These are phyloP conservation scores for Cryptococcus deneoformans DNA, from an alignment of 1,284 basidiomycete genomes.

Conservation along the genomic window DNA sequence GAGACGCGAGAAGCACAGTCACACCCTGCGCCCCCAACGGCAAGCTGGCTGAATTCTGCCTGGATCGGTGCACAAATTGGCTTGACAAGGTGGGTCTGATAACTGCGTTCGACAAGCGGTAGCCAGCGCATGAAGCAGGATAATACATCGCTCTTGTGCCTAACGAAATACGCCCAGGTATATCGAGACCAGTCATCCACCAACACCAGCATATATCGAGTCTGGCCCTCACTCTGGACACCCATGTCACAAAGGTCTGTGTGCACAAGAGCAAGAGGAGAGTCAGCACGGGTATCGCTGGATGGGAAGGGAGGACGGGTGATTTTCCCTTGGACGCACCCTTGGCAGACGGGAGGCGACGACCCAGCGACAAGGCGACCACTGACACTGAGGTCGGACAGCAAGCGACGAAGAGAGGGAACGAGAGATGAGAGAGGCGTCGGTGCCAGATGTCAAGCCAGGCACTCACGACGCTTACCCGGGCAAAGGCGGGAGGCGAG, in stretches of 20 bases:
- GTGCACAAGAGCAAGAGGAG: slow-evolving; percentile 1
- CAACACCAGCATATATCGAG: slow-evolving; percentile 1
- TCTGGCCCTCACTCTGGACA: neutral
- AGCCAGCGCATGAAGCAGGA: neutral
- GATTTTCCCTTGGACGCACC: neutral
- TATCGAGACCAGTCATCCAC: slow-evolving; percentile 5
- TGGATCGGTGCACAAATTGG: too few relatives aligned
- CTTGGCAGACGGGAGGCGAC: neutral
- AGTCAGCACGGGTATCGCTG: neutral
- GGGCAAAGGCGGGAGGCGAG: neutral
- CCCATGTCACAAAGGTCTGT: slow-evolving; percentile 5
- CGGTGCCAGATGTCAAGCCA: neutral
- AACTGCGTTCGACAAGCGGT: neutral
- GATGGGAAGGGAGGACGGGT: neutral
- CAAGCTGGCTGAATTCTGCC: too few relatives aligned
- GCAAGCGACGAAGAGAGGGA: neutral
- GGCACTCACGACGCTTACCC: neutral
- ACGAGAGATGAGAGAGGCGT: neutral
- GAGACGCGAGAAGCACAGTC: too few relatives aligned
- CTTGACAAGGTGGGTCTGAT: neutral
- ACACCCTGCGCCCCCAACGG: too few relatives aligned
- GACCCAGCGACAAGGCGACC: neutral
- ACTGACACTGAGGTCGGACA: neutral
- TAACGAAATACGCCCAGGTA: neutral
- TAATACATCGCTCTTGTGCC: slow-evolving; percentile 5